Evolutionary conservation across 805 yeast species (phyloP).

Genomic region (Candida ipomoeae): DNA sequence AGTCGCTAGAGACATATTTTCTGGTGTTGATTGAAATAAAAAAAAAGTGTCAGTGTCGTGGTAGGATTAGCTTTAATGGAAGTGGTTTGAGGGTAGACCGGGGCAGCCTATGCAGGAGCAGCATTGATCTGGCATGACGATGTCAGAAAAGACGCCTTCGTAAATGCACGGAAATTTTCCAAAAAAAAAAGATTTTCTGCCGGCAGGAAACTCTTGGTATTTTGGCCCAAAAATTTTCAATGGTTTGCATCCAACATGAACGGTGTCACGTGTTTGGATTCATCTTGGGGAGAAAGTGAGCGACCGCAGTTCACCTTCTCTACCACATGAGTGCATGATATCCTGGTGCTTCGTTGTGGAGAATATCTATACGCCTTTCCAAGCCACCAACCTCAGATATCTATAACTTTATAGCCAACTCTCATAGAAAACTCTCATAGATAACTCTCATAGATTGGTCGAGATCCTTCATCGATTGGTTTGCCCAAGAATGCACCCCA

Average conservation of each 20-base stretch:
- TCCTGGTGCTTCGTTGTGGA: background rate
- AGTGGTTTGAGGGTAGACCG: background rate
- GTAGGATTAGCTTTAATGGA: background rate
- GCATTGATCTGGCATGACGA: background rate
- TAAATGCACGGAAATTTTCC: background rate
- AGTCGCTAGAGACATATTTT: background rate
- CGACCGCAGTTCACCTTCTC: background rate
- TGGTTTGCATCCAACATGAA: background rate
- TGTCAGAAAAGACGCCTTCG: background rate
- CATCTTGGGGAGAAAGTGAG: background rate
- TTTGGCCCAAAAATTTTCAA: background rate
- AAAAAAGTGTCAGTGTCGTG: background rate
- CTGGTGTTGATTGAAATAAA: background rate
- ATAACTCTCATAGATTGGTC: too few relatives aligned
- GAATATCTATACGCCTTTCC: background rate
- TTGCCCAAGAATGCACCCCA: constrained; percentile 10
- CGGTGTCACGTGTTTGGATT: background rate
- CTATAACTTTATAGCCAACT: too few relatives aligned
- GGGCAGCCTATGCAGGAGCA: background rate
- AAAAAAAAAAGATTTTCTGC: too few relatives aligned
- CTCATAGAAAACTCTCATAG: too few relatives aligned
- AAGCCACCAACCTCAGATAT: too few relatives aligned
- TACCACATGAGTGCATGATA: background rate
- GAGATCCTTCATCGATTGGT: background rate
- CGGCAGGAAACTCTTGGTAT: too few relatives aligned